A percentile compares a stretch with the other conserved stretches of the same genome.
Conservation (phyloP, 208 protist genomes). For the Histomonas meleagridis region DNA sequence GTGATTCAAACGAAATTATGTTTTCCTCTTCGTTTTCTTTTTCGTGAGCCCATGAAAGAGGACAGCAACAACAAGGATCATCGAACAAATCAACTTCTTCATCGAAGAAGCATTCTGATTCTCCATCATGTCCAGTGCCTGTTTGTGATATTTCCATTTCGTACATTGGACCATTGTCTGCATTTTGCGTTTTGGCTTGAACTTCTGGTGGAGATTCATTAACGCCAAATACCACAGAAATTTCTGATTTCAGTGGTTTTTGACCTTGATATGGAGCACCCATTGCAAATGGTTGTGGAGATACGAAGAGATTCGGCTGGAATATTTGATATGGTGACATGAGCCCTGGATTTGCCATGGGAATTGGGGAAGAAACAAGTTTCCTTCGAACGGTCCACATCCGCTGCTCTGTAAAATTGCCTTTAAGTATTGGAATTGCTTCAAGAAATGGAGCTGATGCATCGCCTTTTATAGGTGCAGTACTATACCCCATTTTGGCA, state of each 20-base stretch:
- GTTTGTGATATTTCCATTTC: too few relatives aligned
- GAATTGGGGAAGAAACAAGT: neutral
- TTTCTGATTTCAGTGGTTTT: neutral
- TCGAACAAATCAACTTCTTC: neutral
- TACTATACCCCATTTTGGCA: neutral
- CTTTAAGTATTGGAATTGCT: neutral
- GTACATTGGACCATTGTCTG: too few relatives aligned
- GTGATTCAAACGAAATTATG: too few relatives aligned
- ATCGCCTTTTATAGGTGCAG: neutral
- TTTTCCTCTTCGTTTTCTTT: neutral
- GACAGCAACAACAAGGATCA: constrained; percentile 29
- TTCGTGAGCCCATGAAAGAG: neutral
- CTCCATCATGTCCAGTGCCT: neutral
- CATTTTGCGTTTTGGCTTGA: too few relatives aligned
- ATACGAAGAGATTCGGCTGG: neutral
- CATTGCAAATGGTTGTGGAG: neutral
- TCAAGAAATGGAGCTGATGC: neutral
- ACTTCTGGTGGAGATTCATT: too few relatives aligned
- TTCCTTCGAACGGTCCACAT: neutral
- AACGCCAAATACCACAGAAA: too few relatives aligned
- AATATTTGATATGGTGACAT: neutral
- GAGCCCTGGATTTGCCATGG: neutral
- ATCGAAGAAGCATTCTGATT: neutral
- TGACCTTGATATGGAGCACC: too few relatives aligned
- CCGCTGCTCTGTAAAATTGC: neutral